These are phyloP conservation scores for Neofusicoccum ribis DNA, from an alignment of 2,329 filamentous ascomycete genomes.

Conservation along the genomic window DNA sequence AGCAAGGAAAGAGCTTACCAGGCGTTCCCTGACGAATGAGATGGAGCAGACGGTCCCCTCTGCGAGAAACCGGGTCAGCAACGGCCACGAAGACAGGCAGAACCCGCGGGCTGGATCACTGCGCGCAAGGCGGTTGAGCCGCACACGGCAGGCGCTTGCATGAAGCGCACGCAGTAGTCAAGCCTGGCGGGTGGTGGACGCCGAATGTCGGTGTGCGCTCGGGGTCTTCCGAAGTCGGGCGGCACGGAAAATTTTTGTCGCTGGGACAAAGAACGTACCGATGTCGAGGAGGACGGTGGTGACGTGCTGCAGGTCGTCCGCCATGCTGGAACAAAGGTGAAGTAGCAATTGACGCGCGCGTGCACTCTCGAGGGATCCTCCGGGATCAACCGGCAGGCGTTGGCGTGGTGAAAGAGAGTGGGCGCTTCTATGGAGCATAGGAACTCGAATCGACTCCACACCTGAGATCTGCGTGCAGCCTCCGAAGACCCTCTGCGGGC, in stretches of 20 bases:
- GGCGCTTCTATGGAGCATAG: slow-evolving; percentile 12
- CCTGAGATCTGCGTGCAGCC: slow-evolving; percentile 3
- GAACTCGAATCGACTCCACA: slow-evolving; percentile 17
- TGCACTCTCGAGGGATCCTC: slow-evolving; percentile 12
- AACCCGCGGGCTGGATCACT: background rate
- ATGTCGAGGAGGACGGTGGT: slow-evolving; percentile 56
- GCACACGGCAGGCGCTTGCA: slow-evolving; percentile 13
- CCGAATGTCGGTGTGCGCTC: slow-evolving; percentile 1
- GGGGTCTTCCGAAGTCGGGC: slow-evolving; percentile 10
- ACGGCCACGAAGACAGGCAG: slow-evolving; percentile 22
- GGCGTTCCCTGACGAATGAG: slow-evolving; percentile 78
- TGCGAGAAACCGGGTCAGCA: slow-evolving; percentile 36
- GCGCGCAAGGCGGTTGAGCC: slow-evolving; percentile 14
- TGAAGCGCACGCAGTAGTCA: background rate
- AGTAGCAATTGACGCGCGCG: background rate
- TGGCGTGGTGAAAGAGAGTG: slow-evolving; percentile 14
- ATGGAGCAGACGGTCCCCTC: slow-evolving; percentile 83
- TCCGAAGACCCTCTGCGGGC: slow-evolving; percentile 18
- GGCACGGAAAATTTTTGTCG: slow-evolving; percentile 16
- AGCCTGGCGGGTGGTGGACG: background rate
- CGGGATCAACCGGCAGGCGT: slow-evolving; percentile 8
- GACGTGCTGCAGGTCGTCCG: slow-evolving; percentile 29
- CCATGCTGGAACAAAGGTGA: slow-evolving; percentile 21
- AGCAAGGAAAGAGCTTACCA: slow-evolving; percentile 60
- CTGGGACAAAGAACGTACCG: slow-evolving; percentile 46